Base-by-base conservation (phyloP, 2,329 filamentous ascomycete genomes). In the Chaetomiaceae sp. region DNA sequence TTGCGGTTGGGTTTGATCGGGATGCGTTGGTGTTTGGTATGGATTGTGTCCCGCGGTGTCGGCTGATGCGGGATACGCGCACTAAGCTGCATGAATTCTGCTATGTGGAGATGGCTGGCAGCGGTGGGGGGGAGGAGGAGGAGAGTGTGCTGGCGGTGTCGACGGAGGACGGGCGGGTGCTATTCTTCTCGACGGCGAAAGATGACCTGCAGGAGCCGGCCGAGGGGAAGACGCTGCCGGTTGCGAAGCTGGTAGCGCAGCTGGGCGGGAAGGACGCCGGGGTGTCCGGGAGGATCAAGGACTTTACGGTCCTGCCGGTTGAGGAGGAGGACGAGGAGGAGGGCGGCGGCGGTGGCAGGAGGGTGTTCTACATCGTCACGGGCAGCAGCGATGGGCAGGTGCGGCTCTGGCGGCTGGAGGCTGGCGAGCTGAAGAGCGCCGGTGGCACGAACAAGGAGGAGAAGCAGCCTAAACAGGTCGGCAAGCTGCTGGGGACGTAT, bases 81-180 rank as follows among this genome's bases (percentile, higher is more conserved):
- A 89, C 82, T 15, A 97, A 96, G 70, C 70, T 97, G 19, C 90
- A 96, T 62, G 80, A 91, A 59, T 74, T 96, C 53, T 71, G 72
- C 47, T 95, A 95, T 63, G 60, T 95, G 27, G 63, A 73, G 24
- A 60, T 76, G 17, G 70, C 74, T 14, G 67, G 68, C 6, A n/a
- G n/a, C n/a, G n/a, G n/a, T n/a, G n/a, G n/a, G n/a, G n/a, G n/a
- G n/a, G 68, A 68, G 39, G 67, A 67, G 18, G 76, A 81, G 27
- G 55, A 54, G 38, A 52, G 65, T 7, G 64, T 90, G 6, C 66
- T 97, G 34, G 82, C 84, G 0, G 73, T 93, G 1, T 88, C 88
- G 2, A 96, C 93, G 0, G 93, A 97, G 63, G 91, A 97, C 62
- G 93, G 93, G 1, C 76, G 86, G 42, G 76, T 97, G 29, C 61